phyloP scores from a whole-genome alignment of 768 basidiomycete genomes.

The Leccinum pellstonianum region DNA sequence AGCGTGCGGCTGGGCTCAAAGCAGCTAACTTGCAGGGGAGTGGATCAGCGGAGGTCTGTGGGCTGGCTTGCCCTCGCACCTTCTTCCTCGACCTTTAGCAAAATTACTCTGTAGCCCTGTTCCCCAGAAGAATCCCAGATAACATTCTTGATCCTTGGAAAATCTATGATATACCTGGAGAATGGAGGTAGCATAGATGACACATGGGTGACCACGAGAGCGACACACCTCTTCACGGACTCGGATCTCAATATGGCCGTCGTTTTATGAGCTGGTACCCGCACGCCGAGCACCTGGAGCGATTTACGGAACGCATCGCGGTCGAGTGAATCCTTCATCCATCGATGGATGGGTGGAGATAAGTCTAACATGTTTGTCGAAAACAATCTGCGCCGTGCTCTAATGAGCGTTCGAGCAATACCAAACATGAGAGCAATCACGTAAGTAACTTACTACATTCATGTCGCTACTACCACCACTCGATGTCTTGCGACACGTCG shows the following conservation, averaged over 20 bases:
- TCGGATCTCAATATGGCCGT: slow-evolving; percentile 55
- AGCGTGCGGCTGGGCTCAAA: slow-evolving; percentile 52
- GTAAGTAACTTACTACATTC: neutral
- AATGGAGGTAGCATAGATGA: slow-evolving; percentile 6
- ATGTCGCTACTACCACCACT: slow-evolving; percentile 29
- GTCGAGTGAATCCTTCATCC: slow-evolving; percentile 56
- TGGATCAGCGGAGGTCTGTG: slow-evolving; percentile 2
- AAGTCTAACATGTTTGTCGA: slow-evolving; percentile 32
- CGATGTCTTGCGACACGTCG: slow-evolving; percentile 61
- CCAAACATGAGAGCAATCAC: slow-evolving; percentile 18
- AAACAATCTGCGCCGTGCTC: slow-evolving; percentile 2
- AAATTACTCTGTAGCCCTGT: slow-evolving; percentile 57
- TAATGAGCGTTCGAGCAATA: neutral
- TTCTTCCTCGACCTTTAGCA: slow-evolving; percentile 61
- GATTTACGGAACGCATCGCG: slow-evolving; percentile 61
- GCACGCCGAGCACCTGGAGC: slow-evolving; percentile 65
- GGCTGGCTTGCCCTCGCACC: slow-evolving; percentile 40
- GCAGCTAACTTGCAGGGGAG: slow-evolving; percentile 58
- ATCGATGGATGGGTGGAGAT: slow-evolving; percentile 49
- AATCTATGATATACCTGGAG: slow-evolving; percentile 57
- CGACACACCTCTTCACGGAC: slow-evolving; percentile 56
- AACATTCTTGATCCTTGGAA: slow-evolving; percentile 67
- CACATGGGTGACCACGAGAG: slow-evolving; percentile 3
- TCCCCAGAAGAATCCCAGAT: slow-evolving; percentile 48
- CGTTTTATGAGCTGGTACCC: slow-evolving; percentile 57